These are phyloP conservation scores for Jaltomata sinuosa DNA, from an alignment of 257 asterid genomes.

Conservation along the genomic window DNA sequence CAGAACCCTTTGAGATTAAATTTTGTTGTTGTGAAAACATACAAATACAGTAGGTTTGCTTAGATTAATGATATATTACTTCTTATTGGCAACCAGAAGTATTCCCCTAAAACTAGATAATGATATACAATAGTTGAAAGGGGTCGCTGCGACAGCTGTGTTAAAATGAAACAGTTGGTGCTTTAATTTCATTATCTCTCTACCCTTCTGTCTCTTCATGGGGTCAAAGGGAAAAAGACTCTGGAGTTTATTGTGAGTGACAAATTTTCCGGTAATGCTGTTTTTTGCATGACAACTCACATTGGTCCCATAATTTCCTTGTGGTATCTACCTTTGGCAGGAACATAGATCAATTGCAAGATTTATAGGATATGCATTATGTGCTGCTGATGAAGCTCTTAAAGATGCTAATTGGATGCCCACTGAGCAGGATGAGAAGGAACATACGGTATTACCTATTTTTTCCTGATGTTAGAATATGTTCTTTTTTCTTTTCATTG, in stretches of 20 bases:
- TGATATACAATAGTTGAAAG: neutral
- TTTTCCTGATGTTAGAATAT: neutral
- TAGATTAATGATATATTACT: neutral
- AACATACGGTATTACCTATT: slow-evolving; percentile 59
- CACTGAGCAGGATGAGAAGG: slow-evolving; percentile 63
- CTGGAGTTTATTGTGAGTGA: neutral
- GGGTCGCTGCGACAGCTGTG: neutral
- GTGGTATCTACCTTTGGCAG: slow-evolving; percentile 23
- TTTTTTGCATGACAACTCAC: neutral
- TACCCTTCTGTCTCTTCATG: neutral
- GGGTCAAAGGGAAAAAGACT: neutral
- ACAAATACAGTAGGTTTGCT: neutral
- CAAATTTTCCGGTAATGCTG: neutral
- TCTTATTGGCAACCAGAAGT: neutral
- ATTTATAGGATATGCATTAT: slow-evolving; percentile 86
- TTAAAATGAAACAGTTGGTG: neutral
- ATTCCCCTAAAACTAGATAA: neutral
- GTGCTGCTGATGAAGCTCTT: slow-evolving; percentile 94
- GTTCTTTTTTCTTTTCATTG: slow-evolving; percentile 3
- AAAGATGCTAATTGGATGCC: slow-evolving; percentile 92
- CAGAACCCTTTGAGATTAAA: neutral
- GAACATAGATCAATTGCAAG: slow-evolving; percentile 84
- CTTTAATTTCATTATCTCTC: neutral
- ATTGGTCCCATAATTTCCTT: neutral
- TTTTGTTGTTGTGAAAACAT: neutral